Percentiles rank a stretch among this genome's conserved stretches.
Conservation (phyloP, 345 rosid genomes). For the Boechera divaricarpa region DNA sequence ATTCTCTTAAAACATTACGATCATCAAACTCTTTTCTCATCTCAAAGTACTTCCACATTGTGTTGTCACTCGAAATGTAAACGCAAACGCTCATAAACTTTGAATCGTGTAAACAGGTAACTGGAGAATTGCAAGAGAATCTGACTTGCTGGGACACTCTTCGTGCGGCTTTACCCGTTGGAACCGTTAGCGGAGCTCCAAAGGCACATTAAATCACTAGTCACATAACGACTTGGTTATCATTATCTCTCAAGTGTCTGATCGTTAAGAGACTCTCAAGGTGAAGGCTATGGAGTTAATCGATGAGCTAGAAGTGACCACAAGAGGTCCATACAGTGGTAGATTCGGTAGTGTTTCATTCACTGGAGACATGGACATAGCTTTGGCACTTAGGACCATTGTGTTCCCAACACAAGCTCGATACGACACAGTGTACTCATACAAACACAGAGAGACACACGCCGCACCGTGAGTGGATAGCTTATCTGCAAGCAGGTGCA, state of each 20-base stretch:
- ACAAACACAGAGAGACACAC: slow-evolving; percentile 52
- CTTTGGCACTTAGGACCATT: slow-evolving; percentile 75
- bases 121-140: slow-evolving; percentile 72
- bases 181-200: slow-evolving; percentile 94
- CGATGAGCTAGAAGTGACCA: slow-evolving; percentile 63
- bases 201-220: slow-evolving; percentile 49
- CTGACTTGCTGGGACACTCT: slow-evolving; percentile 81
- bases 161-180: slow-evolving; percentile 88
- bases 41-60: background rate
- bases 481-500: slow-evolving; percentile 86
- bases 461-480: slow-evolving; percentile 75
- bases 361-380: slow-evolving; percentile 89
- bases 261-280: slow-evolving; percentile 40
- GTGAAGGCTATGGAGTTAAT: slow-evolving; percentile 93
- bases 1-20: background rate
- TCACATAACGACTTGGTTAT: background rate
- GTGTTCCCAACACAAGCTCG: slow-evolving; percentile 73
- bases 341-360: slow-evolving; percentile 87
- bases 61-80: background rate
- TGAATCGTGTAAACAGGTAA: slow-evolving; percentile 54
- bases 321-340: slow-evolving; percentile 92
- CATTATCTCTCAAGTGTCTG: background rate
- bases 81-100: background rate
- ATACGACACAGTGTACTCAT: slow-evolving; percentile 74
- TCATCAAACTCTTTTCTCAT: background rate